A percentile compares a stretch with the other conserved stretches of the same genome.
Conservation (phyloP, 371 early-diverging fungal genomes). For the Zopfochytrium polystomum region DNA sequence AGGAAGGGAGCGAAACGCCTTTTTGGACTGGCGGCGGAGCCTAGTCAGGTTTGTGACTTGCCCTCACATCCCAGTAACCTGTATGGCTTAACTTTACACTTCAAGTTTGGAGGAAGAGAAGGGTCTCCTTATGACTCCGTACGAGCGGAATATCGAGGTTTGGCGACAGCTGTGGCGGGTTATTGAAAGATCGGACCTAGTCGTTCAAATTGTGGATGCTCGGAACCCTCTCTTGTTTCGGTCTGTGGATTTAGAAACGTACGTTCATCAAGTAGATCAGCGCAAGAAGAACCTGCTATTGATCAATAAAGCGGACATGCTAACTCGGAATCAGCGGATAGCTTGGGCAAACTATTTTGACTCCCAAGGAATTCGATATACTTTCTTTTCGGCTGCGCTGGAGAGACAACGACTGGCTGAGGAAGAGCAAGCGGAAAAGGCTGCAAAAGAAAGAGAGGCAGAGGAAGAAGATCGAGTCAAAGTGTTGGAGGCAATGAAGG, state of each 20-base stretch:
- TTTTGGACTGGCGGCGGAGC: constrained; percentile 89
- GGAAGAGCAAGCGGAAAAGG: constrained; percentile 40
- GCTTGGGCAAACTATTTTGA: constrained; percentile 92
- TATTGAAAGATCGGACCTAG: constrained; percentile 93
- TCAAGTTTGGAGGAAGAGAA: constrained; percentile 81
- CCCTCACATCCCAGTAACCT: too few species aligned
- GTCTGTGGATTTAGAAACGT: constrained; percentile 85
- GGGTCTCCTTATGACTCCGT: constrained; percentile 90
- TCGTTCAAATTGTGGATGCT: constrained; percentile 99
- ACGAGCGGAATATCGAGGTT: constrained; percentile 98
- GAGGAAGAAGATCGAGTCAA: constrained; percentile 42
- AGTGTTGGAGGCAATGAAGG: constrained; percentile 32
- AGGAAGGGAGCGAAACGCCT: constrained; percentile 74
- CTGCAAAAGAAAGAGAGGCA: constrained; percentile 38
- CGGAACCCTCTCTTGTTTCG: constrained; percentile 96
- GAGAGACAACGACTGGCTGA: constrained; percentile 50
- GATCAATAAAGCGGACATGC: constrained; percentile 98
- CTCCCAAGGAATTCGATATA: constrained; percentile 69
- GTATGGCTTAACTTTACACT: neutral
- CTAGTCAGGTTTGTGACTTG: constrained; percentile 44
- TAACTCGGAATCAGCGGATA: constrained; percentile 71
- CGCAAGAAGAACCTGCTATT: constrained; percentile 77
- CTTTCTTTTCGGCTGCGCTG: constrained; percentile 85
- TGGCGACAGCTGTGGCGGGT: constrained; percentile 99
- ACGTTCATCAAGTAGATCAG: constrained; percentile 85